Evolutionary conservation across 257 asterid species (phyloP), one percentile per base, ranked within the genome.

Genomic region (Datura wrightii): DNA sequence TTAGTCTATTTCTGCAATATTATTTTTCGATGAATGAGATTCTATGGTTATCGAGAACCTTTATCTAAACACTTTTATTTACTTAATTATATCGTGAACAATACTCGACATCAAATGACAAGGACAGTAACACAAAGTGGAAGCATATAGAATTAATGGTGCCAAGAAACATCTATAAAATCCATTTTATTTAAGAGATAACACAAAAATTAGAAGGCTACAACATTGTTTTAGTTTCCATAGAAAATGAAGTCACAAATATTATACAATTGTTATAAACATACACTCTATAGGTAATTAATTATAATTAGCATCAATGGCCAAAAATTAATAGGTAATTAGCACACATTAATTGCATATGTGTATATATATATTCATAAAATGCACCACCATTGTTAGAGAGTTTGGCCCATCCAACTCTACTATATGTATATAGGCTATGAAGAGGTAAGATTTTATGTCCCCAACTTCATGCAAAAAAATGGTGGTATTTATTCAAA

Each of bases 371-470:
- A 63, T 36, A 1, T 6, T 36, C 72, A 65, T 65, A 65, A 65
- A 65, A 65, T 65, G 11, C 46, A 50, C 46, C 82, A 76, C 82
- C 62, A 76, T 10, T 13, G 62, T 76, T 1, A 76, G 4, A 76
- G 8, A 48, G 82, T 76, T 24, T 8, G 82, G 31, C 46, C 82
- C 63, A 36, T 76, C 46, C 82, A 76, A 76, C 82, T 76, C 6
- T 50, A 50, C 10, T 6, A 8, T 42, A 31, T 60, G 24, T 52
- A 53, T 60, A 46, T 31, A 36, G 60, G 36, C 81, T 50, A 50
- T 2, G 24, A 76, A 16, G 62, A 76, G 82, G 82, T 50, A 31
- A 76, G 63, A 76, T 76, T 76, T 74, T 50, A 50, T 3, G 62
- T 76, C 42, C 46, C 62, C 14, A 5, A 0, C 62, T 48, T 74